Percentiles rank a stretch among this genome's conserved stretches.
These are phyloP conservation scores for Backusella tuberculispora DNA, from an alignment of 192 early-diverging fungal genomes.

Conservation along the genomic window DNA sequence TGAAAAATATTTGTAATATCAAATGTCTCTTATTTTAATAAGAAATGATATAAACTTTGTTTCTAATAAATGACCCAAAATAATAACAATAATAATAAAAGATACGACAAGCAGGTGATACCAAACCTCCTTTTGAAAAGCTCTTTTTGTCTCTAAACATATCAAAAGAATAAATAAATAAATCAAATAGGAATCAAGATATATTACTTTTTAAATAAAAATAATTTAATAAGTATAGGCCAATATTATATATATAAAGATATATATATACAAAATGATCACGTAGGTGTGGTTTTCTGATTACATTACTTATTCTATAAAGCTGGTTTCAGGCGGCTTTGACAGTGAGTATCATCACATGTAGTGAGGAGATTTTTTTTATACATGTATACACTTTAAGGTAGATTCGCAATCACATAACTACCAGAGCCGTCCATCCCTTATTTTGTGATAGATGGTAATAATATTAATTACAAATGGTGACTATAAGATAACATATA, in stretches of 20 bases:
- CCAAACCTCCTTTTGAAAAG: neutral
- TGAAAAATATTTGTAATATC: neutral
- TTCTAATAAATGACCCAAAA: neutral
- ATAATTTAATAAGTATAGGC: neutral
- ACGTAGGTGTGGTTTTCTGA: neutral
- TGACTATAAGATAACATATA: neutral
- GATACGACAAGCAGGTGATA: neutral
- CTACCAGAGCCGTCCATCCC: neutral
- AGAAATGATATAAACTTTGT: neutral
- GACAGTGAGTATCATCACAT: neutral
- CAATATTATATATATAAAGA: neutral
- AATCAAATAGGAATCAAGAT: neutral
- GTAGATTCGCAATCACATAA: neutral
- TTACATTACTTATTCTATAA: neutral
- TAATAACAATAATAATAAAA: too few species aligned
- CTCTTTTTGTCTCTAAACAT: neutral
- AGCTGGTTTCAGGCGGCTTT: neutral
- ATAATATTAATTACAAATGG: neutral
- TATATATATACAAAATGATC: neutral
- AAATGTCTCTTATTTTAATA: neutral
- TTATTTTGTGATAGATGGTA: neutral
- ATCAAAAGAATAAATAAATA: neutral
- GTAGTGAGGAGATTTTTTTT: slow-evolving; percentile 1
- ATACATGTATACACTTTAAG: neutral
- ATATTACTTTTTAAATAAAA: neutral